Base-by-base conservation (phyloP, 202 grass and related monocot species). In the Zizania palustris region DNA sequence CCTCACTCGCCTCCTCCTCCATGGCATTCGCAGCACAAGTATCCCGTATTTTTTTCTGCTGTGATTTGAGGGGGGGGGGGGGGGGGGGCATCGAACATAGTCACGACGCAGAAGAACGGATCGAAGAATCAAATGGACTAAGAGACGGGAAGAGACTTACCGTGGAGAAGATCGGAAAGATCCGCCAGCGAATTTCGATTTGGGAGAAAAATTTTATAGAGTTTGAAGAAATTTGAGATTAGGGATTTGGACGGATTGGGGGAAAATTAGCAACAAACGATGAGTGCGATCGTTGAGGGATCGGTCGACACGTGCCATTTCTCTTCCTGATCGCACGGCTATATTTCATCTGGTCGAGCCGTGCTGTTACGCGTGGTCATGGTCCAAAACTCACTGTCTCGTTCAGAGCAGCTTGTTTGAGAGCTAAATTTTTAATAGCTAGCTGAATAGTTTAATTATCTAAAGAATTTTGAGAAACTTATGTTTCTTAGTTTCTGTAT, bases 221-320 rank as follows among this genome's bases (percentile, higher is more conserved):
- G 80, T 83, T 75, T 68, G 62, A 75, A 41, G 63, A 68, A 82
- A 75, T 75, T 75, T 74, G 50, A 73, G 80, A 67, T 67, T 82
- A 60, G 80, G 80, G 51, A 75, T 82, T 82, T 75, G 71, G 63
- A 58, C 8, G 63, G 59, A 82, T 59, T 67, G 36, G 60, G 80
- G 40, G n/a, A 82, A 82, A 82, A 67, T 82, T 41, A 37, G 42
- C 41, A n/a, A 37, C 21, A 51, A 65, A 75, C 66, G 39, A 75
- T 75, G 80, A 60, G 43, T 49, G 43, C 71, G 60, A 60, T 56
- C 11, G 62, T 41, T 60, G 72, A 57, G 61, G 80, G 71, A 82
- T 82, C 80, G 67, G 0, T 4, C 5, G 42, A 50, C 80, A 59
- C 71, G 39, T 75, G 71, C 75, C 3, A 8, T 41, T 39, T 13